Percentiles rank a stretch among this genome's conserved stretches.
phyloP scores from a whole-genome alignment of 2,329 filamentous ascomycete species.

The Fusarium algeriense region DNA sequence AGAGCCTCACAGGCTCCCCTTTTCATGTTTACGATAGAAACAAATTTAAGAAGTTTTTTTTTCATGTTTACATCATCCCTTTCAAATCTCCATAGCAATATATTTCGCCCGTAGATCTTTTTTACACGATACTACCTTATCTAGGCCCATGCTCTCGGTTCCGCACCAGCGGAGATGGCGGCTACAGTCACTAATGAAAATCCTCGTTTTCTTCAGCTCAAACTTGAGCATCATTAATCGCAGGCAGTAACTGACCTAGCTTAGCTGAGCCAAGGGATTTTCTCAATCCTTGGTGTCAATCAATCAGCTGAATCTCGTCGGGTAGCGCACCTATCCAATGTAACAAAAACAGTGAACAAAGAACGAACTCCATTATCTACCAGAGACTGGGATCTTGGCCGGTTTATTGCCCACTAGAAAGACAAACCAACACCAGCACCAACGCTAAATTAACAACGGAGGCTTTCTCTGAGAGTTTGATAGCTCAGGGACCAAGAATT shows the following conservation, averaged over 20 bases:
- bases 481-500: conserved; percentile 1
- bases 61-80: conserved; percentile 3
- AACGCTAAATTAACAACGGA: conserved; percentile 7
- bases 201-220: conserved; percentile 1
- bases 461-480: not conserved
- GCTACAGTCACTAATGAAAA: conserved; percentile 8
- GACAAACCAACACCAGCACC: conserved; percentile 13
- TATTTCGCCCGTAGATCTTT: conserved; percentile 22
- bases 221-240: conserved; percentile 12
- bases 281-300: conserved; percentile 31
- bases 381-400: conserved; percentile 16
- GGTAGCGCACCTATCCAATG: not conserved
- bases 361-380: not conserved
- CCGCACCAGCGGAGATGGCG: conserved; percentile 12
- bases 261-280: conserved; percentile 6
- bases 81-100: conserved; percentile 9
- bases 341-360: conserved; percentile 5
- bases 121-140: conserved; percentile 27
- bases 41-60: not conserved
- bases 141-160: conserved; percentile 18
- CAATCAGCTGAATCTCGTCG: conserved; percentile 25
- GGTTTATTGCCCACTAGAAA: conserved; percentile 10
- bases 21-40: not conserved
- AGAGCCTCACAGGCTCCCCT: conserved; percentile 21
- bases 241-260: not conserved